Base-by-base conservation (phyloP, 2,329 filamentous ascomycete genomes). In the Cladosporium austrohemisphaericum region DNA sequence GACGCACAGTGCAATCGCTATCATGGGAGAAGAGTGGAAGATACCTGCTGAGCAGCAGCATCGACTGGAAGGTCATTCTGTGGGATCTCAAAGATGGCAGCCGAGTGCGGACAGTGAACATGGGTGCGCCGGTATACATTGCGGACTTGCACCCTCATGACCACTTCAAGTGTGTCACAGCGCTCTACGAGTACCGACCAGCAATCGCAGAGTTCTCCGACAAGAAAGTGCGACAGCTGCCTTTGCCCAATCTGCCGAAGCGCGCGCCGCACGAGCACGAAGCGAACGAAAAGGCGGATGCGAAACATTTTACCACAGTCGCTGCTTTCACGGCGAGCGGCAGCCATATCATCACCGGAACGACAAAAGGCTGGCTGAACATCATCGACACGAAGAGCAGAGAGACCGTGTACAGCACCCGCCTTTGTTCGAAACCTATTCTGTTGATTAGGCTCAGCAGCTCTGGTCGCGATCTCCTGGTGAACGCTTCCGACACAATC, bases 361-460 rank as follows among this genome's bases (percentile, higher is more conserved):
- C 93, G 4, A 96, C 85, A 59, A 97, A 96, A 68, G 93, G 93
- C 49, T 95, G 89, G 77, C 77, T 98, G 52, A 98, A 98, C 69
- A 88, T 98, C 53, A 93, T 98, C 63, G 88, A 95, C 60, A 85
- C 86, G 2, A 79, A 81, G 54, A 88, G 88, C 0, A 83, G 81
- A 63, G 81, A 88, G 55, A 88, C 92, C 9, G 88, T 95, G 59
- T 91, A 93, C 73, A 95, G 90, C 11, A 90, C 86, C 48, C 88
- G 93, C 57, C 81, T 96, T 49, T 94, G 89, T 62, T 83, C 82
- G 58, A 90, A 90, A 25, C 86, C 94, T 5, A 86, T 98, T 19
- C 92, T 94, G 5, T 87, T 92, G 19, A 77, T 97, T 54, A 84
- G 92, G 6, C 79, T 96, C 51, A 91, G 89, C 3, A 77, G 78